phyloP scores from a whole-genome alignment of 306 rosid species.

The Fragaria ananassa region DNA sequence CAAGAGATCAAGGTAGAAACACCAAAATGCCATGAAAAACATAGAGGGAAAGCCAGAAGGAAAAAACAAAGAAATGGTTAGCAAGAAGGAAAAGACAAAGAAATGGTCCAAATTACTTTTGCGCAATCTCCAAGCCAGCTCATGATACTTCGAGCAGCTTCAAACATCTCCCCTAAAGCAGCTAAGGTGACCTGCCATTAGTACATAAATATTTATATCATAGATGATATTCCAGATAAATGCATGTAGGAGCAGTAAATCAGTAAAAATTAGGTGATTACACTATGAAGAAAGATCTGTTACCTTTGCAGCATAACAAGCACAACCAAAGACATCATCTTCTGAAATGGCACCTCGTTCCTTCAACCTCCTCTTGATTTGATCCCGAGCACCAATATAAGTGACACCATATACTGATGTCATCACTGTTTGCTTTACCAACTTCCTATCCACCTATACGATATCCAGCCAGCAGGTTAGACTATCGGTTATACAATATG shows the following conservation, averaged over 20 bases:
- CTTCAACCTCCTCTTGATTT: constrained; percentile 86
- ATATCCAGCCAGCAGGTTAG: constrained; percentile 31
- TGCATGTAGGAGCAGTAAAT: not conserved
- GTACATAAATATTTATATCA: not conserved
- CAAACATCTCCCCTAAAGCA: constrained; percentile 93
- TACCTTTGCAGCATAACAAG: constrained; percentile 96
- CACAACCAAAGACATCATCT: constrained; percentile 57
- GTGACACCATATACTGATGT: constrained; percentile 99
- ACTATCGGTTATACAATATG: constrained; percentile 24
- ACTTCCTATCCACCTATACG: constrained; percentile 81
- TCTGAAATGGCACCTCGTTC: constrained; percentile 62
- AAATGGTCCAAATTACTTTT: constrained; percentile 54
- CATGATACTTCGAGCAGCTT: constrained; percentile 90
- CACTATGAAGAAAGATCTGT: not conserved
- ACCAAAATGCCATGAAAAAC: not conserved
- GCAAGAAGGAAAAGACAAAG: not conserved
- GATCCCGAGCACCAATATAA: constrained; percentile 89
- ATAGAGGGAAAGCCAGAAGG: not conserved
- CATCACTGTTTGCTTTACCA: constrained; percentile 99
- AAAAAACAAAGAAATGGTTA: not conserved
- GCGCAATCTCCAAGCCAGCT: constrained; percentile 95
- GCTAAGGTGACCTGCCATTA: constrained; percentile 68
- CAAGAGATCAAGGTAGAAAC: not conserved
- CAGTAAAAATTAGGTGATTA: not conserved
- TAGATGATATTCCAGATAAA: not conserved